phyloP scores from a whole-genome alignment of 208 protist species.

The Crithidia acanthocephali region DNA sequence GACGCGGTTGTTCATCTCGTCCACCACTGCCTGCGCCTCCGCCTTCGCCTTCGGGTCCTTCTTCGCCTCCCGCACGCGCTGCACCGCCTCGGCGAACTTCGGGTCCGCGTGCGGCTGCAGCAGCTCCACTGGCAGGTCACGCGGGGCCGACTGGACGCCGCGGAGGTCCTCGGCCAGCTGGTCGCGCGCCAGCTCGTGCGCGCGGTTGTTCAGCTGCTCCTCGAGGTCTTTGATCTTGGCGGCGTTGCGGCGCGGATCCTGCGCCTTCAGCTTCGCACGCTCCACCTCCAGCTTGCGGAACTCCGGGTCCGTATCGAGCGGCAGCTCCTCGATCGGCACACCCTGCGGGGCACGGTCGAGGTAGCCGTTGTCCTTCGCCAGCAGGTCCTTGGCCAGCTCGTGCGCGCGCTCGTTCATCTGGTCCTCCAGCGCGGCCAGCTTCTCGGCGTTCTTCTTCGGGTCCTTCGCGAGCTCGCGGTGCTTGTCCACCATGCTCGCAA shows the following conservation, averaged over 20 bases:
- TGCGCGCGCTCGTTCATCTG: conserved; percentile 73
- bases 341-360: conserved; percentile 67
- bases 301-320: conserved; percentile 60
- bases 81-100: conserved; percentile 54
- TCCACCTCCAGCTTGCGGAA: conserved; percentile 77
- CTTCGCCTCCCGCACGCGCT: conserved; percentile 46
- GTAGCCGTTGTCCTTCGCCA: conserved; percentile 54
- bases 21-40: conserved; percentile 36
- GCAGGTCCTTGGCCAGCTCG: conserved; percentile 58
- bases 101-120: conserved; percentile 68
- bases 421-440: conserved; percentile 48
- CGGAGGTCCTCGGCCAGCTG: conserved; percentile 66
- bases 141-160: conserved; percentile 54
- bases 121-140: conserved; percentile 57
- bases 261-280: conserved; percentile 65
- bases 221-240: conserved; percentile 67
- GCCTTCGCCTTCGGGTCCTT: conserved; percentile 44
- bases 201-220: conserved; percentile 69
- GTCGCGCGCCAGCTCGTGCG: conserved; percentile 59
- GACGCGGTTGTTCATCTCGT: conserved; percentile 62
- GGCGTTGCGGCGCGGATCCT: conserved; percentile 57
- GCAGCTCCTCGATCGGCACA: conserved; percentile 60
- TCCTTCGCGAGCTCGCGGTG: conserved; percentile 55
- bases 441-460: conserved; percentile 45
- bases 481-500: conserved; percentile 57